Evolutionary conservation across 2,329 filamentous ascomycete genomes (phyloP).

Genomic region (Furcasterigmium furcatum): DNA sequence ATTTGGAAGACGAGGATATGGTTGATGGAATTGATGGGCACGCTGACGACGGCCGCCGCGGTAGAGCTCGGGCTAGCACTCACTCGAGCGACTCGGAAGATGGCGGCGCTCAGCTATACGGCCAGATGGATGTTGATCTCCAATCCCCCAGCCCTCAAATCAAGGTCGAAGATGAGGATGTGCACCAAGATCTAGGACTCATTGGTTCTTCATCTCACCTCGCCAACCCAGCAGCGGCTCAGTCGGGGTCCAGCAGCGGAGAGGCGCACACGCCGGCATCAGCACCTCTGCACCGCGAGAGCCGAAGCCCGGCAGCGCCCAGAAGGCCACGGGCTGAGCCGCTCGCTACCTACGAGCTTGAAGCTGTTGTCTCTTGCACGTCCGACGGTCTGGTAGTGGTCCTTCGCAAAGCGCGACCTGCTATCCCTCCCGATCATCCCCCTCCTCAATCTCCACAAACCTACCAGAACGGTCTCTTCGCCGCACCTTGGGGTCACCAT

Average conservation of each 20-base stretch:
- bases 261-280: background rate
- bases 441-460: constrained; percentile 33
- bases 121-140: constrained; percentile 37
- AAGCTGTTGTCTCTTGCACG: constrained; percentile 88
- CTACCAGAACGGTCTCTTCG: constrained; percentile 65
- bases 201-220: background rate
- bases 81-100: constrained; percentile 36
- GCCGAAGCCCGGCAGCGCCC: constrained; percentile 9
- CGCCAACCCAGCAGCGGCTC: background rate
- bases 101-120: constrained; percentile 42
- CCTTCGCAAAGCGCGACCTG: constrained; percentile 68
- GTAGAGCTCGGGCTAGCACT: constrained; percentile 17
- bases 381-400: constrained; percentile 85
- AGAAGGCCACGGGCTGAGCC: constrained; percentile 19
- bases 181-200: background rate
- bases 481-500: constrained; percentile 74
- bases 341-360: constrained; percentile 62
- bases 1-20: constrained; percentile 36
- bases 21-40: constrained; percentile 24
- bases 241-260: constrained; percentile 1
- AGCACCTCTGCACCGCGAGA: background rate
- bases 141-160: constrained; percentile 23
- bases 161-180: constrained; percentile 27
- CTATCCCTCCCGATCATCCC: constrained; percentile 57
- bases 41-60: constrained; percentile 16